These are phyloP conservation scores for Saururus chinensis DNA, from an alignment of 164 flowering plant species.

Conservation along the genomic window DNA sequence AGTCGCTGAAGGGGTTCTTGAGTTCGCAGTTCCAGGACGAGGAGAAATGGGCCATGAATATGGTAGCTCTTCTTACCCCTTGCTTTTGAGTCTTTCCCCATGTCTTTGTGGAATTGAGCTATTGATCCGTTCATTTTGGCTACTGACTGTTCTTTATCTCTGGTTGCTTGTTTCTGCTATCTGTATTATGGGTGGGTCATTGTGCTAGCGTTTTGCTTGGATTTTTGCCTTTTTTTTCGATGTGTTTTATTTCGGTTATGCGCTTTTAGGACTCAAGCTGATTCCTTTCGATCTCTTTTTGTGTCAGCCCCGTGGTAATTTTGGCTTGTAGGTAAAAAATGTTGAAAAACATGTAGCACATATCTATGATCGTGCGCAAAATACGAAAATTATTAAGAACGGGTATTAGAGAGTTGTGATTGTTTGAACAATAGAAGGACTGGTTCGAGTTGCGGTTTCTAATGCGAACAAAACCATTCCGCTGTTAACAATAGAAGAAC, in stretches of 20 bases:
- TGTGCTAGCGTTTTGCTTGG: neutral
- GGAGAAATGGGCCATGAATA: slow-evolving; percentile 53
- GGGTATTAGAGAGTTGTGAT: too few relatives aligned
- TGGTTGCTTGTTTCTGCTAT: neutral
- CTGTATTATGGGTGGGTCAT: neutral
- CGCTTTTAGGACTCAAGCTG: neutral
- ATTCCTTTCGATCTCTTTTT: too few relatives aligned
- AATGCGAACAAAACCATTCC: too few relatives aligned
- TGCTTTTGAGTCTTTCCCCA: neutral
- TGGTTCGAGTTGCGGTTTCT: too few relatives aligned
- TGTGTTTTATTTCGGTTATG: neutral
- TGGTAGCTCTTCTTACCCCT: slow-evolving; percentile 21
- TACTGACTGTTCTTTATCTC: too few relatives aligned
- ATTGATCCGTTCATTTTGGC: neutral
- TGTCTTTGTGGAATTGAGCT: neutral
- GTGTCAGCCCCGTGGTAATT: too few relatives aligned
- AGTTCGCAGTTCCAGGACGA: slow-evolving; percentile 57
- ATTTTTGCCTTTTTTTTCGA: neutral
- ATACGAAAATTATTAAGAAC: too few relatives aligned
- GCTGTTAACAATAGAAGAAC: too few relatives aligned
- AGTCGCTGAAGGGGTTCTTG: slow-evolving; percentile 44
- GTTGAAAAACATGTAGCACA: too few relatives aligned
- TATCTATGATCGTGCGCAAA: too few relatives aligned
- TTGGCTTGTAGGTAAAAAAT: too few relatives aligned
- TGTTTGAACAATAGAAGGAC: too few relatives aligned